Percentiles rank a stretch among this genome's conserved stretches.
phyloP scores from a whole-genome alignment of 495 filamentous ascomycete species.

The Penicillium pulvis region DNA sequence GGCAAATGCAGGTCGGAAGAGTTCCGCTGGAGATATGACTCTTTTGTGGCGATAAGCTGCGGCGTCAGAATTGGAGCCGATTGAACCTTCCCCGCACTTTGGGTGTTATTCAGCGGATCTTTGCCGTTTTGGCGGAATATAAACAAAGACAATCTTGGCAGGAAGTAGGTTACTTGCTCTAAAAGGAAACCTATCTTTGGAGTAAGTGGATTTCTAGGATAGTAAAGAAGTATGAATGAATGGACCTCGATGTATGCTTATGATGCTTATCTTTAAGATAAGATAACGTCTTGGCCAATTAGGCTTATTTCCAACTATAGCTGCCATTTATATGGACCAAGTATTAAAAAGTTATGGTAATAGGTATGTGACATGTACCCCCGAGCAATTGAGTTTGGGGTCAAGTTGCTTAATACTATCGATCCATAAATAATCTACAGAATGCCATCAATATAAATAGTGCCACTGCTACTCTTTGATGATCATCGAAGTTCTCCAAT shows the following conservation, averaged over 20 bases:
- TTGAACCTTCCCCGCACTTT: slow-evolving; percentile 4
- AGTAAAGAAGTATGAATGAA: background rate
- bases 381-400: too few relatives aligned
- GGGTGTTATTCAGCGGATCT: background rate
- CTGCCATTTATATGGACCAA: too few relatives aligned
- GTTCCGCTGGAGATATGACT: background rate
- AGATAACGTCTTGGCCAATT: too few relatives aligned
- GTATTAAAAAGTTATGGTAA: too few relatives aligned
- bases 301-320: too few relatives aligned
- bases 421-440: too few relatives aligned
- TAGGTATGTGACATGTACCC: too few relatives aligned
- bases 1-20: background rate
- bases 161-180: background rate
- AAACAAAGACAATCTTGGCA: background rate
- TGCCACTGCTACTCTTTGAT: too few relatives aligned
- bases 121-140: background rate
- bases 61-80: background rate
- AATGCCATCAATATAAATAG: too few relatives aligned
- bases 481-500: too few relatives aligned
- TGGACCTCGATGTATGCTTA: background rate
- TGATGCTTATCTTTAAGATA: too few relatives aligned
- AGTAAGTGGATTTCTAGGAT: background rate
- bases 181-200: background rate
- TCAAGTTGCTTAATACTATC: too few relatives aligned
- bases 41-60: slow-evolving; percentile 1